A percentile compares a stretch with the other conserved stretches of the same genome.
phyloP scores from a whole-genome alignment of 306 rosid genomes.

The Calophaca sinica region DNA sequence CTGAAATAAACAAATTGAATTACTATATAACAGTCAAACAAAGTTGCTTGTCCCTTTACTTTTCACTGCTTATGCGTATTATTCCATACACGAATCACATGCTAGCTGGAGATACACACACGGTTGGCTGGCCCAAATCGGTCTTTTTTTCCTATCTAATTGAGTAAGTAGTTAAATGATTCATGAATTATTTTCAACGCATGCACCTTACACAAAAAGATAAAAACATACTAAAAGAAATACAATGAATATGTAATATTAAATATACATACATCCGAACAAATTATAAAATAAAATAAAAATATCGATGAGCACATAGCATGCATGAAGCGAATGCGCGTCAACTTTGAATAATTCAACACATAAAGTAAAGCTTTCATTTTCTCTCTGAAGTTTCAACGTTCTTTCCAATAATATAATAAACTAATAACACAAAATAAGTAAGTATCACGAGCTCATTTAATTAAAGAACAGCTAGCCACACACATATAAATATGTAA shows the following conservation, averaged over 20 bases:
- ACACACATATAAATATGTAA: slow-evolving; percentile 28
- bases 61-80: not conserved
- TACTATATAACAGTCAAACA: not conserved
- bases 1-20: not conserved
- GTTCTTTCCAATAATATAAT: not conserved
- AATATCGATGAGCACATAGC: not conserved
- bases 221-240: not conserved
- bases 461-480: not conserved
- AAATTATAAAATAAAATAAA: not conserved
- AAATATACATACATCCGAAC: not conserved
- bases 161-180: not conserved
- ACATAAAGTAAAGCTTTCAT: not conserved
- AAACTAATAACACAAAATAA: not conserved
- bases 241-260: not conserved
- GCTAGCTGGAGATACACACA: too few relatives aligned
- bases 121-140: too few relatives aligned
- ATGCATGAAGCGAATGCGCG: not conserved
- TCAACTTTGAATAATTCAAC: slow-evolving; percentile 12
- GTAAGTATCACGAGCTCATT: not conserved
- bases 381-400: slow-evolving; percentile 8
- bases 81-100: too few relatives aligned
- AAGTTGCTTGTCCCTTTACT: slow-evolving; percentile 2
- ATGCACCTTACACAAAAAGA: not conserved
- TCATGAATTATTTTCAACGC: not conserved
- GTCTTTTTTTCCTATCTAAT: too few relatives aligned